phyloP scores from a whole-genome alignment of 2,329 filamentous ascomycete genomes.

The Ophiocordyceps camponoti-floridani region DNA sequence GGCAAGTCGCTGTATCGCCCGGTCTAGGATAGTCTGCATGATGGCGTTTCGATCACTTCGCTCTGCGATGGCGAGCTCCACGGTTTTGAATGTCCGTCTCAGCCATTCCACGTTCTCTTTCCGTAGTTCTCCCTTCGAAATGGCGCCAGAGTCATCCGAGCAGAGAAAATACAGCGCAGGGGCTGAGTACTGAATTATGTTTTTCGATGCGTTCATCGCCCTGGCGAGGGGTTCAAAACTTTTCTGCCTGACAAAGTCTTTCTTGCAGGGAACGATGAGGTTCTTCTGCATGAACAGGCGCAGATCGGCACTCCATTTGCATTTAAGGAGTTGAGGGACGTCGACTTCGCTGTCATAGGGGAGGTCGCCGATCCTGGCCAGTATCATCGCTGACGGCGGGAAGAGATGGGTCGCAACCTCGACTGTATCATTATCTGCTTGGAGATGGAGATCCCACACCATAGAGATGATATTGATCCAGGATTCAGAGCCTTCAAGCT shows the following conservation, averaged over 20 bases:
- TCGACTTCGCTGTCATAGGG: slow-evolving; percentile 4
- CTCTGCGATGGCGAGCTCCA: slow-evolving; percentile 10
- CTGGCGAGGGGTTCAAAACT: slow-evolving; percentile 21
- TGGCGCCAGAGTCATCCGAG: slow-evolving; percentile 9
- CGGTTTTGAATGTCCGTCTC: slow-evolving; percentile 15
- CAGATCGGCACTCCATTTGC: slow-evolving; percentile 26
- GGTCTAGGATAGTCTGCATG: slow-evolving; percentile 13
- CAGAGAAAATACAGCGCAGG: slow-evolving; percentile 27
- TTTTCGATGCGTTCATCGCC: slow-evolving; percentile 20
- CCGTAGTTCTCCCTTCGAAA: slow-evolving; percentile 11
- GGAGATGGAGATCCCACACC: slow-evolving; percentile 37
- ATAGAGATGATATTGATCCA: slow-evolving; percentile 29
- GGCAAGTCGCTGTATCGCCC: slow-evolving; percentile 12
- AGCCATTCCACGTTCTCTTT: slow-evolving; percentile 20
- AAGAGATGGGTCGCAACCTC: slow-evolving; percentile 32
- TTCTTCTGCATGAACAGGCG: slow-evolving; percentile 30
- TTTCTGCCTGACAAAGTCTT: slow-evolving; percentile 24
- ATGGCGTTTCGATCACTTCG: slow-evolving; percentile 10
- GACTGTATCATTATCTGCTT: slow-evolving; percentile 24
- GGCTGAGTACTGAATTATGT: slow-evolving; percentile 16
- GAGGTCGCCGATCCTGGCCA: slow-evolving; percentile 21
- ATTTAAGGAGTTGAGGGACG: slow-evolving; percentile 6
- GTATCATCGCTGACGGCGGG: slow-evolving; percentile 14
- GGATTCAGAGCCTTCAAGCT: slow-evolving; percentile 17
- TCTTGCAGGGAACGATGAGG: slow-evolving; percentile 32